Conservation (phyloP, 148 eudicot genomes). For the Arbutus unedo region DNA sequence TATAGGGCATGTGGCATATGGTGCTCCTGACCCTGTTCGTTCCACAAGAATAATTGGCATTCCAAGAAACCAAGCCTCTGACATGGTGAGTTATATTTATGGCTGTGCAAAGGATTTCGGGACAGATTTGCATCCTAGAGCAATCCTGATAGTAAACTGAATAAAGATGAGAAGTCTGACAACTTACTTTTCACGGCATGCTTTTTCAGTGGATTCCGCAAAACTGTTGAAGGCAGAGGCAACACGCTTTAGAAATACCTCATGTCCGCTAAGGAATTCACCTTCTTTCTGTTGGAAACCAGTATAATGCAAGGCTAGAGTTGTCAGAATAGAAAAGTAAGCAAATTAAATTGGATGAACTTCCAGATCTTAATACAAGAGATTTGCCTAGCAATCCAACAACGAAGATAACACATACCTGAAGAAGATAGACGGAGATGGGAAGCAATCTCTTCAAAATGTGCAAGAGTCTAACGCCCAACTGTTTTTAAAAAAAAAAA, state of each 20-base stretch:
- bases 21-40: background rate
- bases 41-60: background rate
- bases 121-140: background rate
- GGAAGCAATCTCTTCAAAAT: conserved; percentile 91
- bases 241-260: conserved; percentile 69
- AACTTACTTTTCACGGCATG: conserved; percentile 78
- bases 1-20: background rate
- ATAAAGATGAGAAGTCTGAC: background rate
- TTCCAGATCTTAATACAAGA: background rate
- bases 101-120: background rate
- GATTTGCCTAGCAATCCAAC: background rate
- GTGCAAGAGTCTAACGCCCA: conserved; percentile 86
- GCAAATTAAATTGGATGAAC: background rate
- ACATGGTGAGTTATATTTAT: conserved; percentile 5
- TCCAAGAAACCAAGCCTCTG: background rate
- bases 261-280: conserved; percentile 85
- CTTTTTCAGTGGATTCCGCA: conserved; percentile 87
- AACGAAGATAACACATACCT: conserved; percentile 43
- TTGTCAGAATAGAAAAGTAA: background rate
- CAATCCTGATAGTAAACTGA: background rate
- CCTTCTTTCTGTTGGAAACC: conserved; percentile 76
- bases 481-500: conserved; percentile 57
- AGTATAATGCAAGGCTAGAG: background rate
- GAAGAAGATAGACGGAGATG: conserved; percentile 83
- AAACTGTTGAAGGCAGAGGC: conserved; percentile 82